A percentile compares a stretch with the other conserved stretches of the same genome.
These are phyloP conservation scores for Exserohilum turcica DNA, from an alignment of 2,329 filamentous ascomycete species.

Conservation along the genomic window DNA sequence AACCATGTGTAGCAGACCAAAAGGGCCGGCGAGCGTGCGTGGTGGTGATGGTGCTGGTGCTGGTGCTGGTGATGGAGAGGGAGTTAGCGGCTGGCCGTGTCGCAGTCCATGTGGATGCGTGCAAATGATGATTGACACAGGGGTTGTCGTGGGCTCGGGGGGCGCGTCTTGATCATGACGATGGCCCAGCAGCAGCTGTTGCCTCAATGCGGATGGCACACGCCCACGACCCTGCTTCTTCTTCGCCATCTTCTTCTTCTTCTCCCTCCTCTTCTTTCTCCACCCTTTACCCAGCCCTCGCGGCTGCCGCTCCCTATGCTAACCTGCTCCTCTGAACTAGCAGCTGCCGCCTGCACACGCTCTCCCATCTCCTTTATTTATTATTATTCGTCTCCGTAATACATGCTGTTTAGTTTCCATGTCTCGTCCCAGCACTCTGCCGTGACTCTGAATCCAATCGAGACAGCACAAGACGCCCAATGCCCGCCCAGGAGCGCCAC, in stretches of 20 bases:
- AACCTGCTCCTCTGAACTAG: slow-evolving; percentile 9
- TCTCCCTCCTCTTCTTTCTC: slow-evolving; percentile 1
- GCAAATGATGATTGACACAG: slow-evolving; percentile 31
- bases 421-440: slow-evolving; percentile 12
- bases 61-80: slow-evolving; percentile 5
- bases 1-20: too few species aligned
- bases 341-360: slow-evolving; percentile 8
- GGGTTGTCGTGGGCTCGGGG: too few species aligned
- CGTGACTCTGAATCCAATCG: slow-evolving; percentile 14
- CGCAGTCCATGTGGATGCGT: too few species aligned
- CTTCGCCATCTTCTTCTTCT: slow-evolving; percentile 15
- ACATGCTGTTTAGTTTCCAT: slow-evolving; percentile 23
- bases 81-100: slow-evolving; percentile 7
- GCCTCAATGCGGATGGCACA: slow-evolving; percentile 17
- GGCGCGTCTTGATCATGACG: slow-evolving; percentile 26
- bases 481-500: slow-evolving; percentile 36
- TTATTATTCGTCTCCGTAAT: slow-evolving; percentile 4
- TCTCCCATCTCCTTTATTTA: too few species aligned
- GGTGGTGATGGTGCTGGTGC: background rate
- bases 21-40: background rate
- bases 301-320: slow-evolving; percentile 23
- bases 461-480: slow-evolving; percentile 31
- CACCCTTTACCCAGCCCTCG: slow-evolving; percentile 11
- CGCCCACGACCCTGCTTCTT: slow-evolving; percentile 17
- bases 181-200: slow-evolving; percentile 5